These are phyloP conservation scores for Mycena galopus DNA, from an alignment of 768 basidiomycete genomes.

Conservation along the genomic window DNA sequence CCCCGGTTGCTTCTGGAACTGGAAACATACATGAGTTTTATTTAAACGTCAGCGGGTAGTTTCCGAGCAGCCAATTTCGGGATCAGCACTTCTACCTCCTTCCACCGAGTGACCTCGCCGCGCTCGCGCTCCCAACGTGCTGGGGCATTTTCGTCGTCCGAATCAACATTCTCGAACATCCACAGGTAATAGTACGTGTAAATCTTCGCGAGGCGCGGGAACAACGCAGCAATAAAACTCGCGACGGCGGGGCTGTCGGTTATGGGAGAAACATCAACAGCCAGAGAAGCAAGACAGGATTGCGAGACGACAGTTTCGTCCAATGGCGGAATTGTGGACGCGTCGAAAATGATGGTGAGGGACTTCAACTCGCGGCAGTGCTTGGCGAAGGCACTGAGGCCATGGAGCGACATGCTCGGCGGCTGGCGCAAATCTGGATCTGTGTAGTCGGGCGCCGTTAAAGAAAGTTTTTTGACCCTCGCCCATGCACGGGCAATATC, in stretches of 20 bases:
- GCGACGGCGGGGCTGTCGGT: background rate
- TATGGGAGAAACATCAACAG: background rate
- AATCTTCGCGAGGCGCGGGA: background rate
- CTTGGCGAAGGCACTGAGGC: conserved; percentile 5
- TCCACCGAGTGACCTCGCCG: too few relatives aligned
- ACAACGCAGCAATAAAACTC: background rate
- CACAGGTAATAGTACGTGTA: too few relatives aligned
- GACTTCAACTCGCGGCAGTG: background rate
- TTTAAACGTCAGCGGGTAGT: too few relatives aligned
- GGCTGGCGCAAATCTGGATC: background rate
- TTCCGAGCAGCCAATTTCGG: too few relatives aligned
- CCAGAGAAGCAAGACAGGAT: background rate
- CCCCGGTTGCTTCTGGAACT: too few relatives aligned
- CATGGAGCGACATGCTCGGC: background rate
- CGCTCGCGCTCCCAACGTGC: too few relatives aligned
- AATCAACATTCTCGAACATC: too few relatives aligned
- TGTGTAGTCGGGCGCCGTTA: background rate
- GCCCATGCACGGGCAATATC: conserved; percentile 8
- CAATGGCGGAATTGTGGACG: background rate
- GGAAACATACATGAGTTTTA: too few relatives aligned
- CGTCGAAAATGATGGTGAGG: background rate
- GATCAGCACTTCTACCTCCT: too few relatives aligned
- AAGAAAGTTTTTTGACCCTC: background rate
- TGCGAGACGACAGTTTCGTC: background rate
- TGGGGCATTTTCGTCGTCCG: too few relatives aligned